These are phyloP conservation scores for Beauveria sp. DNA, from an alignment of 2,329 filamentous ascomycete species.

Conservation along the genomic window DNA sequence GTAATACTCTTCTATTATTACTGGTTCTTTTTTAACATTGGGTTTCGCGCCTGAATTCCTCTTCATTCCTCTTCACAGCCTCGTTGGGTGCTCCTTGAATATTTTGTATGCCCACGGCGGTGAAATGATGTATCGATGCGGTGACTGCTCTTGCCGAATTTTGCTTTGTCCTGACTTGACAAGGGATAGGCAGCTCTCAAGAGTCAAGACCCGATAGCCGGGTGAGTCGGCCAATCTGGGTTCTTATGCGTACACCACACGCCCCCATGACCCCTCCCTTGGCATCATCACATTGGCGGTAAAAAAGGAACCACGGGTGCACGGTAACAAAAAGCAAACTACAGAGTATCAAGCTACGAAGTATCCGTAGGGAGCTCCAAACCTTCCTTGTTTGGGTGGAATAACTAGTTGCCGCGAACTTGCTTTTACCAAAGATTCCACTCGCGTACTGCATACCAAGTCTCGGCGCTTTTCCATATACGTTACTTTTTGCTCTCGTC, in stretches of 20 bases:
- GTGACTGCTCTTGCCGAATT: neutral
- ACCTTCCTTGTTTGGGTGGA: neutral
- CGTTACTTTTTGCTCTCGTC: neutral
- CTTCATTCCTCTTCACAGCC: neutral
- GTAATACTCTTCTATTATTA: neutral
- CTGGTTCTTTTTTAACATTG: neutral
- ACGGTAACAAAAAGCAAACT: slow-evolving; percentile 1
- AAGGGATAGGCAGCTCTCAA: neutral
- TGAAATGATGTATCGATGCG: neutral
- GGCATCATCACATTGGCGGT: too few species aligned
- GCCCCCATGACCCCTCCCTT: too few species aligned
- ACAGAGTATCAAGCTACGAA: too few species aligned
- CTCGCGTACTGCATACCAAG: neutral
- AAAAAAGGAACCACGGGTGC: too few species aligned
- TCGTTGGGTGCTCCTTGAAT: neutral
- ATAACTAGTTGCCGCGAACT: neutral
- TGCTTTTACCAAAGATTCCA: neutral
- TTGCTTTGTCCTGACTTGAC: neutral
- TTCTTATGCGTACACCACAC: too few species aligned
- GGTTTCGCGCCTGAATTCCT: neutral
- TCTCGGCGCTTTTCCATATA: neutral
- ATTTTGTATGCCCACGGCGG: neutral
- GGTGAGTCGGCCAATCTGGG: neutral
- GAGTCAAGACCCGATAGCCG: neutral
- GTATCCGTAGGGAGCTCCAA: neutral